Evolutionary conservation across 768 basidiomycete genomes (phyloP).

Genomic region (Panaeolus cyanescens): DNA sequence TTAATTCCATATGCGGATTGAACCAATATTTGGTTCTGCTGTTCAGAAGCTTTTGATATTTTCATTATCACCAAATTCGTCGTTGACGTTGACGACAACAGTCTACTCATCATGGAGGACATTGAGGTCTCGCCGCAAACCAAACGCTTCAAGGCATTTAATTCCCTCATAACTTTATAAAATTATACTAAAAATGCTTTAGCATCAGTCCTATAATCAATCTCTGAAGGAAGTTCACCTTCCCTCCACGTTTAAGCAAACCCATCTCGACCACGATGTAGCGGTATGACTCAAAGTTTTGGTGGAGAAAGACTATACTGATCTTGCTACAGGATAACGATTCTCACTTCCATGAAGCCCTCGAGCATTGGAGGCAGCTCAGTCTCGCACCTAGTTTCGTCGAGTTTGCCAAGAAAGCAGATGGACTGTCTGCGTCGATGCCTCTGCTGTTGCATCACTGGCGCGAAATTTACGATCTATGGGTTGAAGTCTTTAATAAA

Average conservation of each 20-base stretch:
- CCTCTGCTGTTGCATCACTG: constrained; percentile 82
- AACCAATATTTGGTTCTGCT: background rate
- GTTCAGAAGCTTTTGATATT: background rate
- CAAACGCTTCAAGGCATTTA: constrained; percentile 13
- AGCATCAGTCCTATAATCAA: constrained; percentile 78
- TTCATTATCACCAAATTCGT: background rate
- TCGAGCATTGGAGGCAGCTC: constrained; percentile 78
- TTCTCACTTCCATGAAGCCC: constrained; percentile 75
- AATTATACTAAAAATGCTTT: background rate
- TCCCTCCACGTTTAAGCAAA: constrained; percentile 60
- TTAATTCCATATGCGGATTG: background rate
- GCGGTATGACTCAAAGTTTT: constrained; percentile 36
- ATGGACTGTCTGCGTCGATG: constrained; percentile 70
- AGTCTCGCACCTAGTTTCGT: constrained; percentile 79
- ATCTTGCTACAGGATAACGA: constrained; percentile 58
- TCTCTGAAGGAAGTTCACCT: constrained; percentile 71
- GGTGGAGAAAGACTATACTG: background rate
- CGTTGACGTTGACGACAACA: background rate
- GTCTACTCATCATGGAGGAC: background rate
- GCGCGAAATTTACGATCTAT: constrained; percentile 64
- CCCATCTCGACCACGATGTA: constrained; percentile 62
- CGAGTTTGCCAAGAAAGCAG: constrained; percentile 62
- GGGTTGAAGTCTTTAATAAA: constrained; percentile 56
- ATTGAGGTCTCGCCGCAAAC: constrained; percentile 7
- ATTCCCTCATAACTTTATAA: background rate